A percentile compares a stretch with the other conserved stretches of the same genome.
Evolutionary conservation across 106 monocot species (phyloP).

Genomic region (Dendrobium huoshanense): DNA sequence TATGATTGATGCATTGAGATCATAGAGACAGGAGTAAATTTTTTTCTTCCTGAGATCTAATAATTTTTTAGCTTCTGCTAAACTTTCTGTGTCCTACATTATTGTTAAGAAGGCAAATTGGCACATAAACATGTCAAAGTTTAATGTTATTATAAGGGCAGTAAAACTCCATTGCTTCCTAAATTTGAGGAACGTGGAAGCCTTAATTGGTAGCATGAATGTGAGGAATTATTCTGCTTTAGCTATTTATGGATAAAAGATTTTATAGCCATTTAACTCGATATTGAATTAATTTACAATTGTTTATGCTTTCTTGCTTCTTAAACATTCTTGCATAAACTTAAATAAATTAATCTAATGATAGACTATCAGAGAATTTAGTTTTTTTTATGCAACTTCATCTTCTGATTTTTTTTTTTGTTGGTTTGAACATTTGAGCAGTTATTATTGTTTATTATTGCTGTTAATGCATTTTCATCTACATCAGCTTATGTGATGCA

Average conservation of each 20-base stretch:
- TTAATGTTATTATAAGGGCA: neutral
- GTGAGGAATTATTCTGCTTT: neutral
- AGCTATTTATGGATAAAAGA: neutral
- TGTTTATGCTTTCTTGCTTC: neutral
- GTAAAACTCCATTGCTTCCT: neutral
- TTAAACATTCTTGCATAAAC: neutral
- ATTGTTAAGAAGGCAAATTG: neutral
- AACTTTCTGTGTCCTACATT: neutral
- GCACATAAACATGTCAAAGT: neutral
- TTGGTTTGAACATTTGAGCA: too few relatives aligned
- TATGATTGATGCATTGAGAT: neutral
- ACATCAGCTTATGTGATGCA: neutral
- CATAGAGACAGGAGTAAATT: neutral
- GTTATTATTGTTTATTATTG: too few relatives aligned
- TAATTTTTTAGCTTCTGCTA: neutral
- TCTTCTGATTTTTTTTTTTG: neutral
- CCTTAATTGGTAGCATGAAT: neutral
- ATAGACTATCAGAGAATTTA: neutral
- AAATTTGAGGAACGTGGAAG: neutral
- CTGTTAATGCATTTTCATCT: too few relatives aligned
- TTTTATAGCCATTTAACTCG: neutral
- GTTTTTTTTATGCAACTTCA: neutral
- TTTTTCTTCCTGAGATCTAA: neutral
- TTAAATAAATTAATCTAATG: neutral
- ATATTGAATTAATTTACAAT: neutral